Evolutionary conservation across 2,329 filamentous ascomycete genomes (phyloP), one percentile per base, ranked within the genome.

Genomic region (Arthroderma sp.): DNA sequence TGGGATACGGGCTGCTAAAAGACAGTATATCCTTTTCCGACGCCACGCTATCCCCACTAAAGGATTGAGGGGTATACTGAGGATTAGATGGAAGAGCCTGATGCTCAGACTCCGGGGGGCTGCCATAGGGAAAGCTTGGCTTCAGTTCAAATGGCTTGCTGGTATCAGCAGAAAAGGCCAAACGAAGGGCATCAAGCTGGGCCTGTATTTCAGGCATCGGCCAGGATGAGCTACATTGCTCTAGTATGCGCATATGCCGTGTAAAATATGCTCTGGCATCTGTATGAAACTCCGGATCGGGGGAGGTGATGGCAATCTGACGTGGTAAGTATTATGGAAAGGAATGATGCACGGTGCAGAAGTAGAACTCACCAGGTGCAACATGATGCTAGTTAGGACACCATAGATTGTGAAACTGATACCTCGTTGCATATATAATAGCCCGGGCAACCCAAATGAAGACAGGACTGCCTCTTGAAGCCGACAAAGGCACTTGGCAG

Each of bases 381-480:
- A 74, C 64, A 95, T 88, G 27, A 89, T 88, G 67, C 88, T 94
- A 0, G 86, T 91, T 38, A 96, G 68, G 28, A 94, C 79, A 45
- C 81, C 80, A 58, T 96, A 96, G n/a, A 96, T 86, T 4, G 85
- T 86, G 57, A 94, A 96, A 63, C 88, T 94, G 60, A 94, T 87
- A 34, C 89, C 89, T 52, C 89, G 77, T 57, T 89, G 82, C 89
- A 95, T 95, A 65, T 82, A 93, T 54, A 91, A 73, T 10, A 96
- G 70, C 0, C 88, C 89, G 10, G 76, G 76, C 48, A 94, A 68
- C 2, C 87, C 85, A 61, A 81, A 94, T 0, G 77, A 75, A 44
- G 81, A 74, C 47, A 94, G 58, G 32, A 94, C 78, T 1, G 81
- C 81, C 64, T 96, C 89, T 58, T 95, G 87, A 4, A 95, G 64